phyloP scores from a whole-genome alignment of 2,329 filamentous ascomycete species.

The Alternaria metachromatica region DNA sequence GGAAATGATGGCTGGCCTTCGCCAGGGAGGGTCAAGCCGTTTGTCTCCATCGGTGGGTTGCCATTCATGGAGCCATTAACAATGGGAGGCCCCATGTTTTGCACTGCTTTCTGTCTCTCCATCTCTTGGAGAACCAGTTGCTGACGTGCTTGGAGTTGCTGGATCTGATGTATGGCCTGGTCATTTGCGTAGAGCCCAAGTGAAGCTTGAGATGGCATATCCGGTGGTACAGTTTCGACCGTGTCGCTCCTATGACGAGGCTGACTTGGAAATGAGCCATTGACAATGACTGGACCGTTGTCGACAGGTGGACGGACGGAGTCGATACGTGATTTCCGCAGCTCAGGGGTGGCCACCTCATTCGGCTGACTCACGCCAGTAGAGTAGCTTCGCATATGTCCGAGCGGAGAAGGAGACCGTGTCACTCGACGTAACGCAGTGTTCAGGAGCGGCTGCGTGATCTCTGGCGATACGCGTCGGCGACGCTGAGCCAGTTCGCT shows the following conservation, averaged over 20 bases:
- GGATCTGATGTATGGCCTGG: constrained; percentile 34
- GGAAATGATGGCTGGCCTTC: constrained; percentile 38
- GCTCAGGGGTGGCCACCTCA: constrained; percentile 14
- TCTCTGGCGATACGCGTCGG: constrained; percentile 53
- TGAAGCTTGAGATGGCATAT: constrained; percentile 22
- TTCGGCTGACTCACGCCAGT: constrained; percentile 30
- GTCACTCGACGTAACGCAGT: constrained; percentile 47
- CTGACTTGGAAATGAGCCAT: constrained; percentile 48
- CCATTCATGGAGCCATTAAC: constrained; percentile 36
- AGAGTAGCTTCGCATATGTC: constrained; percentile 52
- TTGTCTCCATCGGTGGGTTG: constrained; percentile 22
- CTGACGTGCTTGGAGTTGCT: constrained; percentile 39
- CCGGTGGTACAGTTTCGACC: constrained; percentile 30
- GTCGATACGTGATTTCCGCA: constrained; percentile 38
- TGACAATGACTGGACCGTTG: constrained; percentile 48
- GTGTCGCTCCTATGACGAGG: constrained; percentile 33
- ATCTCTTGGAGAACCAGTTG: constrained; percentile 42
- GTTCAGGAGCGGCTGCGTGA: constrained; percentile 47
- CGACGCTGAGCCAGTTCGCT: constrained; percentile 52
- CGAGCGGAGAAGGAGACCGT: constrained; percentile 57
- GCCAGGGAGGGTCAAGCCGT: constrained; percentile 30
- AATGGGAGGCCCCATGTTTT: constrained; percentile 26
- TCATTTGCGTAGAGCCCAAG: constrained; percentile 36
- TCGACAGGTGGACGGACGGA: constrained; percentile 36
- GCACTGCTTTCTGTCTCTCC: constrained; percentile 37